Conservation (phyloP, 345 rosid species). For the Hibiscus tridactylites region DNA sequence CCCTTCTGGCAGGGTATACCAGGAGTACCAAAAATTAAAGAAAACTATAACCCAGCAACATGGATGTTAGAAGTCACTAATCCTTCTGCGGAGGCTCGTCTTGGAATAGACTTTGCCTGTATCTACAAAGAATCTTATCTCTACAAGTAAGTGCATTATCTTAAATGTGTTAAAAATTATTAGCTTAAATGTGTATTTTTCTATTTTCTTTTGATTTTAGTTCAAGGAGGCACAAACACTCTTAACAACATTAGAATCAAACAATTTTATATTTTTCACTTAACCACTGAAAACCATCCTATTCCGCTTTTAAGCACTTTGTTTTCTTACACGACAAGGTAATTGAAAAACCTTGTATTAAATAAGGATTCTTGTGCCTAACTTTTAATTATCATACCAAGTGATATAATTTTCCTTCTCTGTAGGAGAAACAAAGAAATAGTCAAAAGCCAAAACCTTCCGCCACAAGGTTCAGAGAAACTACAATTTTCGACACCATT, state of each 20-base stretch:
- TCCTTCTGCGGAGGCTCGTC: constrained; percentile 22
- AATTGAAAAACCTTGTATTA: background rate
- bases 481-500: constrained; percentile 22
- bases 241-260: background rate
- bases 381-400: background rate
- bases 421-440: constrained; percentile 14
- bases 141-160: constrained; percentile 17
- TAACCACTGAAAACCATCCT: background rate
- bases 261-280: background rate
- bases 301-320: background rate
- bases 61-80: constrained; percentile 44
- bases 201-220: background rate
- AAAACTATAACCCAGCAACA: constrained; percentile 43
- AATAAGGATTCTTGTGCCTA: background rate
- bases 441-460: constrained; percentile 18
- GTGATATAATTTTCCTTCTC: background rate
- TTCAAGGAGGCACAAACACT: background rate
- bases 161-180: background rate
- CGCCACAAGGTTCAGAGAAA: constrained; percentile 19
- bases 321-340: background rate
- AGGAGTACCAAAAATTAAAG: constrained; percentile 29
- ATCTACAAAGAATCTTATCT: constrained; percentile 26
- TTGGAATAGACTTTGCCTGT: constrained; percentile 23
- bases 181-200: background rate
- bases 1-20: constrained; percentile 16